Conservation (phyloP, 768 basidiomycete genomes). For the Naganishia vishniacii region DNA sequence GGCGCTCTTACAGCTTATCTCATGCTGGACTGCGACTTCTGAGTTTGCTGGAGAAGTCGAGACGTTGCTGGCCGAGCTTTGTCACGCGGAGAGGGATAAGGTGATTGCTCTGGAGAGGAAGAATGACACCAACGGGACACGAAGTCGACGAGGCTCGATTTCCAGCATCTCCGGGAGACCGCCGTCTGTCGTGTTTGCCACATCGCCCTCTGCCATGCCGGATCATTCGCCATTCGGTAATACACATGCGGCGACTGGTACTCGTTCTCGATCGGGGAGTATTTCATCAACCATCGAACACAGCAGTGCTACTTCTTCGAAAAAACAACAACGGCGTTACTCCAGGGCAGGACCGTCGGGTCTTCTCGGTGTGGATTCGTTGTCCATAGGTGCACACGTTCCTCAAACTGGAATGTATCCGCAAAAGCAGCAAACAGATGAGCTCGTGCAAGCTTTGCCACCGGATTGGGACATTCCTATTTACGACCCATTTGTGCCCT, state of each 20-base stretch:
- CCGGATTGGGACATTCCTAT: conserved; percentile 75
- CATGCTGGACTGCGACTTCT: conserved; percentile 67
- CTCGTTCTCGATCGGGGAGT: conserved; percentile 21
- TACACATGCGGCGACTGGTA: background rate
- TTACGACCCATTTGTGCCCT: conserved; percentile 89
- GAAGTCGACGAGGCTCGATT: conserved; percentile 8
- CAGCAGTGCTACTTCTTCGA: background rate
- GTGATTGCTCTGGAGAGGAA: background rate
- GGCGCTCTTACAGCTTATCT: conserved; percentile 66
- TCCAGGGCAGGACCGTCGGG: conserved; percentile 22
- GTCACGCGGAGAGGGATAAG: conserved; percentile 4
- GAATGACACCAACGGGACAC: background rate
- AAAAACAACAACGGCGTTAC: conserved; percentile 27
- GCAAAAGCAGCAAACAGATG: conserved; percentile 1
- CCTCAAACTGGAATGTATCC: background rate
- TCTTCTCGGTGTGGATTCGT: conserved; percentile 1
- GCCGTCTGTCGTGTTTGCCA: background rate
- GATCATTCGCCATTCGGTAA: conserved; percentile 11
- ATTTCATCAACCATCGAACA: background rate
- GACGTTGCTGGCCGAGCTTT: conserved; percentile 55
- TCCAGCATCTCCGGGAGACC: conserved; percentile 4
- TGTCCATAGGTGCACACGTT: background rate
- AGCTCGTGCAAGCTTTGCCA: background rate
- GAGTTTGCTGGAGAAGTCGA: conserved; percentile 71
- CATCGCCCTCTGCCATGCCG: conserved; percentile 3